A percentile compares a stretch with the other conserved stretches of the same genome.
Evolutionary conservation across 208 protist species (phyloP).

Genomic region (Tritrichomonas foetus): DNA sequence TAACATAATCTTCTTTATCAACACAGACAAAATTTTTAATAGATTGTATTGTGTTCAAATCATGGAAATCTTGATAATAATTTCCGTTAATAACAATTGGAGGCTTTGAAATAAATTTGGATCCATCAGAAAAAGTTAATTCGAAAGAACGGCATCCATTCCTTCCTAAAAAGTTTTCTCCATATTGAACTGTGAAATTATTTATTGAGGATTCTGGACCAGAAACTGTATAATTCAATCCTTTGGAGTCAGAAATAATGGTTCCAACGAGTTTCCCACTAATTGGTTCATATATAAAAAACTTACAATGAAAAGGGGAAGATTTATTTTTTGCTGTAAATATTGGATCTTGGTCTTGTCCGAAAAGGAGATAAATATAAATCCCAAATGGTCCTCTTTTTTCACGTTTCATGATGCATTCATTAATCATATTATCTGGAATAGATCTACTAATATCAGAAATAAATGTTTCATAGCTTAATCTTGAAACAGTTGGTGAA

Average conservation of each 20-base stretch:
- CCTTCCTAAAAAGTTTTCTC: not conserved
- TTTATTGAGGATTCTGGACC: not conserved
- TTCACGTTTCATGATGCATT: not conserved
- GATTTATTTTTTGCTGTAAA: not conserved
- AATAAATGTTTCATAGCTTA: not conserved
- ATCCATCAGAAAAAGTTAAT: not conserved
- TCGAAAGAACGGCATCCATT: not conserved
- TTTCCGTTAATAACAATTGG: not conserved
- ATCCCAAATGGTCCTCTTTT: not conserved
- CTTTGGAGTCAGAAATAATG: not conserved
- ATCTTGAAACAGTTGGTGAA: not conserved
- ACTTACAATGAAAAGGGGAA: not conserved
- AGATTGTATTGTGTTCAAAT: not conserved
- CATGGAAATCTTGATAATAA: conserved; percentile 27
- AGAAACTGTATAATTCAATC: not conserved
- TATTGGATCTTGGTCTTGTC: not conserved
- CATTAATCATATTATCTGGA: not conserved
- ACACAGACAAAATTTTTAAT: conserved; percentile 39
- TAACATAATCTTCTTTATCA: not conserved
- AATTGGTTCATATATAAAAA: not conserved
- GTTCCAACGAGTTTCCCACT: not conserved
- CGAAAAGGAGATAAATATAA: conserved; percentile 19
- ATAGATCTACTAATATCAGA: not conserved
- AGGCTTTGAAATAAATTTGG: not conserved
- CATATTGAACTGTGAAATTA: not conserved